phyloP scores from a whole-genome alignment of 495 filamentous ascomycete species.

The Aspergillus cavernicola region DNA sequence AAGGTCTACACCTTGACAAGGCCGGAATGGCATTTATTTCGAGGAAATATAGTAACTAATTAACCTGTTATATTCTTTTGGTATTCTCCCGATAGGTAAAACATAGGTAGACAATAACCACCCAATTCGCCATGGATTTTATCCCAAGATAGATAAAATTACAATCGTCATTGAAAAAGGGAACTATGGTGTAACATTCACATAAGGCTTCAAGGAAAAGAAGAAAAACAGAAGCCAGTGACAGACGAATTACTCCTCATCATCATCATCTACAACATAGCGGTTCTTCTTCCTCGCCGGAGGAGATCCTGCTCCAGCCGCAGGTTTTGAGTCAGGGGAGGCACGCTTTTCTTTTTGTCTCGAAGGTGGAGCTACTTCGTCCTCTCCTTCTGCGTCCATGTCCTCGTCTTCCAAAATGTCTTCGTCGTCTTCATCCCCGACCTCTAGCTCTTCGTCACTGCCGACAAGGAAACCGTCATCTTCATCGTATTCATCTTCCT shows the following conservation, averaged over 20 bases:
- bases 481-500: slow-evolving; percentile 80
- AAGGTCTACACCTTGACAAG: too few species aligned
- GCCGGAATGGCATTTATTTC: too few species aligned
- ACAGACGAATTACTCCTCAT: slow-evolving; percentile 32
- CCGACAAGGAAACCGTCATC: slow-evolving; percentile 75
- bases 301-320: slow-evolving; percentile 28
- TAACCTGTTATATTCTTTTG: too few species aligned
- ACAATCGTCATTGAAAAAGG: slow-evolving; percentile 10
- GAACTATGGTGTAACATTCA: neutral
- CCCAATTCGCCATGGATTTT: neutral
- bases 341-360: slow-evolving; percentile 24
- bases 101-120: too few species aligned
- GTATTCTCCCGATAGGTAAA: too few species aligned
- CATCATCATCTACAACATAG: slow-evolving; percentile 46
- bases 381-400: slow-evolving; percentile 57
- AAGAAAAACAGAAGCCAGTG: neutral
- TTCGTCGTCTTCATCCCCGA: slow-evolving; percentile 55
- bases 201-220: neutral
- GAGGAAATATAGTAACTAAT: too few species aligned
- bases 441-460: slow-evolving; percentile 67
- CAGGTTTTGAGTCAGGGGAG: slow-evolving; percentile 17
- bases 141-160: neutral
- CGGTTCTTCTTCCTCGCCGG: slow-evolving; percentile 44
- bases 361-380: slow-evolving; percentile 30
- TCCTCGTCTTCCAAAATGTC: slow-evolving; percentile 59